A percentile compares a stretch with the other conserved stretches of the same genome.
Conservation (phyloP, 1,139 yeast species). For the Geotrichum candidum region DNA sequence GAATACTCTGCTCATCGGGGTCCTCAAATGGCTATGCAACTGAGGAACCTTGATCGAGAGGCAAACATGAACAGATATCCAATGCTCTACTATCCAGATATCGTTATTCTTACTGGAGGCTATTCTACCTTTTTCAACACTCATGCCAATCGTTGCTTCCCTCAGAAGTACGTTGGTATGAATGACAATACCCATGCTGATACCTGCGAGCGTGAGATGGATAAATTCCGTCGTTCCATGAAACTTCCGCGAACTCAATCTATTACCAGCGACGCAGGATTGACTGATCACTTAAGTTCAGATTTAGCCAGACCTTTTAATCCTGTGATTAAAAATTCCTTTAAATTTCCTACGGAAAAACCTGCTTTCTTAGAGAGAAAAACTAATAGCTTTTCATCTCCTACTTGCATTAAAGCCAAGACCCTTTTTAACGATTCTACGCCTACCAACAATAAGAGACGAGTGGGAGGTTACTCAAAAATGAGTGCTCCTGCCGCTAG, state of each 20-base stretch:
- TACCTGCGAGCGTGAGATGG: conserved; percentile 67
- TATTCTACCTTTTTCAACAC: conserved; percentile 68
- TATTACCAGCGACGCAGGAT: background rate
- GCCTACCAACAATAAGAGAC: background rate
- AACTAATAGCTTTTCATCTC: background rate
- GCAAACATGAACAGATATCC: conserved; percentile 75
- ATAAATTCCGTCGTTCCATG: conserved; percentile 48
- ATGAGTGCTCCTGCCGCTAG: background rate
- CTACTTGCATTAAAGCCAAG: conserved; percentile 3
- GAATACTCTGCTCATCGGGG: conserved; percentile 91
- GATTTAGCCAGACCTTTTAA: background rate
- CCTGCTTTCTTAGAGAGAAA: background rate
- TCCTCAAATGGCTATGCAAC: conserved; percentile 83
- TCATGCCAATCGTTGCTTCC: conserved; percentile 53
- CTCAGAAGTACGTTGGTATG: conserved; percentile 83
- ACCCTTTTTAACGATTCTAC: conserved; percentile 8
- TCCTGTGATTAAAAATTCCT: conserved; percentile 5
- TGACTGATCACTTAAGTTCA: background rate
- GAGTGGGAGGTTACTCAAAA: background rate
- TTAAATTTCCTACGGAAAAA: background rate
- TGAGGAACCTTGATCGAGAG: conserved; percentile 76
- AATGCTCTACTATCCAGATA: conserved; percentile 74
- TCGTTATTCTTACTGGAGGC: conserved; percentile 85
- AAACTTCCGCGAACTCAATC: conserved; percentile 14
- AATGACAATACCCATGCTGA: conserved; percentile 61